Evolutionary conservation across 805 yeast genomes (phyloP).

Genomic region (Barnettozyma wickerhamii): DNA sequence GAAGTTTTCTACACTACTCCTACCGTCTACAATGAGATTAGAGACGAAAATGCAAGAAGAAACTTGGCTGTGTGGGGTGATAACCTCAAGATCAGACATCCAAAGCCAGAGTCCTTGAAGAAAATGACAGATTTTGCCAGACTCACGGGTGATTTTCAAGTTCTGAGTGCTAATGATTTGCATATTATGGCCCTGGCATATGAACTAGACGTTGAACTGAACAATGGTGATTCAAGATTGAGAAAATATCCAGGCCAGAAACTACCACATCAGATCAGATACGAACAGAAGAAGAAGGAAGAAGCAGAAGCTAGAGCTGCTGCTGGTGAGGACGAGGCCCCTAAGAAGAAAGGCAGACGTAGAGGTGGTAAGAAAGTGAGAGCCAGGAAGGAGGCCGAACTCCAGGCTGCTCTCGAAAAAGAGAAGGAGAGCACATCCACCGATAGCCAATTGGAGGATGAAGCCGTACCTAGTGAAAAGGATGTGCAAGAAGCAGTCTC

Average conservation of each 20-base stretch:
- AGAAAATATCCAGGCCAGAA: slow-evolving; percentile 70
- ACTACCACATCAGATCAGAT: slow-evolving; percentile 18
- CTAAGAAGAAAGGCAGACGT: slow-evolving; percentile 42
- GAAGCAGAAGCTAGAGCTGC: slow-evolving; percentile 6
- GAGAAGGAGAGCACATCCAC: not conserved
- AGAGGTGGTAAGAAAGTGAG: slow-evolving; percentile 66
- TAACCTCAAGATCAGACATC: slow-evolving; percentile 66
- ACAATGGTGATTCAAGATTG: slow-evolving; percentile 65
- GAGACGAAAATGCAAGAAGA: slow-evolving; percentile 77
- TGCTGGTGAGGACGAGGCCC: slow-evolving; percentile 1
- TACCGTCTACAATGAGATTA: slow-evolving; percentile 81
- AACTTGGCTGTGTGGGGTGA: slow-evolving; percentile 83
- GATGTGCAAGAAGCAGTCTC: slow-evolving; percentile 25
- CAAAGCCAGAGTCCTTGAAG: slow-evolving; percentile 57
- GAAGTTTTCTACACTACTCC: slow-evolving; percentile 82
- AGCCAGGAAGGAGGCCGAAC: slow-evolving; percentile 46
- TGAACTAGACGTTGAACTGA: slow-evolving; percentile 73
- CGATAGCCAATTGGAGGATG: slow-evolving; percentile 11
- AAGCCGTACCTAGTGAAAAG: slow-evolving; percentile 2
- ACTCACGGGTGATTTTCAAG: slow-evolving; percentile 87
- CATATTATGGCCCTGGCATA: slow-evolving; percentile 89
- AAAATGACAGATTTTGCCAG: slow-evolving; percentile 73
- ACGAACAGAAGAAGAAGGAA: slow-evolving; percentile 15
- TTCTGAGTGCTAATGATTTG: slow-evolving; percentile 84
- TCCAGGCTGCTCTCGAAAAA: slow-evolving; percentile 25